Base-by-base conservation (phyloP, 2,329 filamentous ascomycete species). In the Tolypocladium ovalisporum region DNA sequence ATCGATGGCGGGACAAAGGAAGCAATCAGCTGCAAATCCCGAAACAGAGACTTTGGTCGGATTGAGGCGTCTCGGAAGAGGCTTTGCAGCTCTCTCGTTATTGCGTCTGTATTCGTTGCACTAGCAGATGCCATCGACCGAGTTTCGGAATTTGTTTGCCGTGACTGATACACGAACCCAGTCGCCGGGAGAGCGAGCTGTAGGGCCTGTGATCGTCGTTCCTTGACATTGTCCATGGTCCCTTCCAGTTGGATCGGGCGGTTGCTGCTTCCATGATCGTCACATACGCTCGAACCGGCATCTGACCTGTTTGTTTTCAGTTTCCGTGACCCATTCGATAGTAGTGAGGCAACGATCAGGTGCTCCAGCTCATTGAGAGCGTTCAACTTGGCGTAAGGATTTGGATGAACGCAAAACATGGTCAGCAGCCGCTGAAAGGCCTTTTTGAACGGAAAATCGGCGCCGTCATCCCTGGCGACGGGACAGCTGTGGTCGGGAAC, bases 361-460 rank as follows among this genome's bases (percentile, higher is more conserved):
- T 87, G 84, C 66, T 95, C 86, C 6, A 99, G 79, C 68, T 97
- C 90, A 60, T 87, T 85, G 5, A 97, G 76, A 0, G 89, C 87
- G 62, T 87, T 86, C 15, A 99, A 80, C 71, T 99, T 99, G 27
- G 84, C 81, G 63, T 88, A 88, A 0, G 94, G 94, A 67, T 94
- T 96, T 0, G 90, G 89, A 62, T 95, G 89, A 4, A 92, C 89
- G 47, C 89, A 90, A 64, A 99, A 96, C 75, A 90, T 91, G 61
- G 84, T 85, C 36, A 97, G 77, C 1, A 97, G 78, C 15, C 87
- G 85, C 62, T 85, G 80, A 67, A 96, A 97, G 0, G 91, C 88
- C 62, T 85, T 83, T 55, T 84, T 84, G 67, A 93, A 97, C 0
- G 89, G 89, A 64, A 96, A 96, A 42, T 88, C 84, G 2, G 72